Conservation (phyloP, 768 basidiomycete species). For the Trametes punicea region DNA sequence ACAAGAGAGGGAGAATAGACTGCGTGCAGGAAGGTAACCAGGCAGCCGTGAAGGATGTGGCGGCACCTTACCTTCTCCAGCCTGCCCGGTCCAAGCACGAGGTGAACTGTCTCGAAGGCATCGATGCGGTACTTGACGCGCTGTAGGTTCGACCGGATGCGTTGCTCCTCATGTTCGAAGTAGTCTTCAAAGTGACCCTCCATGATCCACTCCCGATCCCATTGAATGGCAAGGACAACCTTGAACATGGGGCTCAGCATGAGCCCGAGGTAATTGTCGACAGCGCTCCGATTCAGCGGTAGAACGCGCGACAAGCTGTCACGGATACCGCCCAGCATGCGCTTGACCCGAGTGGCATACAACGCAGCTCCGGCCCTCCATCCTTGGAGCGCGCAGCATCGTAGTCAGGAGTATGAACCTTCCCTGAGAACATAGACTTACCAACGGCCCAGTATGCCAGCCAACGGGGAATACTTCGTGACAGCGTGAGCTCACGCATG, state of each 20-base stretch:
- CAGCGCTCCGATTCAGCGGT: neutral
- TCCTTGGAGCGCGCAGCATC: neutral
- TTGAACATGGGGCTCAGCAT: neutral
- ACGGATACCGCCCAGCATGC: neutral
- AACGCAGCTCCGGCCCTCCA: constrained; percentile 17
- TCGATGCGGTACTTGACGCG: constrained; percentile 30
- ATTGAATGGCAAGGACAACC: neutral
- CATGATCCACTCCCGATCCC: neutral
- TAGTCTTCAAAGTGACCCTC: constrained; percentile 22
- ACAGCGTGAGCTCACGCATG: neutral
- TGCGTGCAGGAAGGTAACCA: neutral
- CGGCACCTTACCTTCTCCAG: constrained; percentile 27
- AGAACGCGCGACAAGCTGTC: neutral
- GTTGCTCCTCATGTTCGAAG: constrained; percentile 25
- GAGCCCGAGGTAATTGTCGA: neutral
- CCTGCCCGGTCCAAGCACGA: constrained; percentile 27
- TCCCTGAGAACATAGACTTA: constrained; percentile 1
- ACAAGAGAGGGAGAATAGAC: neutral
- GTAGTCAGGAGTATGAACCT: neutral
- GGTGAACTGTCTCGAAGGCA: constrained; percentile 26
- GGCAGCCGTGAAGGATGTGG: neutral
- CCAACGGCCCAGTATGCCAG: constrained; percentile 35
- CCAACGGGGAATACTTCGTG: constrained; percentile 28
- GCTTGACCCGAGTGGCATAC: neutral
- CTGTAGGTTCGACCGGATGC: constrained; percentile 25